Evolutionary conservation across 257 asterid species (phyloP), one percentile per base, ranked within the genome.

Genomic region (Solanum acaule): DNA sequence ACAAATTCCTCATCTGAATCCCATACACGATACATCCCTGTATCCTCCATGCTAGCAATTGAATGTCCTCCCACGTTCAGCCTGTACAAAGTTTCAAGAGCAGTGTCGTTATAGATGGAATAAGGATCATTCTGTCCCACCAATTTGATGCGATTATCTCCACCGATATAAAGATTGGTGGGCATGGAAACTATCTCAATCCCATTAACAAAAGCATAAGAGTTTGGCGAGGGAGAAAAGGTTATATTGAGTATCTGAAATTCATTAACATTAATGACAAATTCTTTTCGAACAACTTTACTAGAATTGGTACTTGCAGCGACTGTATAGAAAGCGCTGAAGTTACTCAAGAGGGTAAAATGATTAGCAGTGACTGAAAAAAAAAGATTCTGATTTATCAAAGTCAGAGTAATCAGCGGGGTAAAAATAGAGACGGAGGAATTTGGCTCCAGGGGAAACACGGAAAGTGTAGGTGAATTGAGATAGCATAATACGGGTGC

Each of bases 151-250:
- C 5, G 56, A 44, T 44, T 44, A 44, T 89, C 40, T 46, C 91
- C 92, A 5, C 37, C 79, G 37, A 90, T 87, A 89, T 93, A 93
- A 83, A 92, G 93, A 14, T n/a, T 11, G 5, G 92, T 81, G 0
- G 95, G 95, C 15, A 90, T 79, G 1, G 98, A 94, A 31, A 95
- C 92, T 6, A 95, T 90, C 86, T 94, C 97, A 15, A 95, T 92
- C 56, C 96, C 98, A 61, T 95, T 95, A 12, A 95, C 76, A 52
- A 95, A 94, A 11, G 96, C 93, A 22, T 56, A 89, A 0, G 98
- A 93, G 18, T 90, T 79, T 3, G 87, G 81, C 31, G 87, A 59
- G 0, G 96, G 96, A 18, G 87, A 65, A 82, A 95, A 94, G 12
- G 94, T 91, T 2, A 46, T 4, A 46, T 14, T 4, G 20, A 46